Percentiles rank a stretch among this genome's conserved stretches.
Conservation (phyloP, 1,284 basidiomycete genomes). For the Pseudozyma tsukubaensis region DNA sequence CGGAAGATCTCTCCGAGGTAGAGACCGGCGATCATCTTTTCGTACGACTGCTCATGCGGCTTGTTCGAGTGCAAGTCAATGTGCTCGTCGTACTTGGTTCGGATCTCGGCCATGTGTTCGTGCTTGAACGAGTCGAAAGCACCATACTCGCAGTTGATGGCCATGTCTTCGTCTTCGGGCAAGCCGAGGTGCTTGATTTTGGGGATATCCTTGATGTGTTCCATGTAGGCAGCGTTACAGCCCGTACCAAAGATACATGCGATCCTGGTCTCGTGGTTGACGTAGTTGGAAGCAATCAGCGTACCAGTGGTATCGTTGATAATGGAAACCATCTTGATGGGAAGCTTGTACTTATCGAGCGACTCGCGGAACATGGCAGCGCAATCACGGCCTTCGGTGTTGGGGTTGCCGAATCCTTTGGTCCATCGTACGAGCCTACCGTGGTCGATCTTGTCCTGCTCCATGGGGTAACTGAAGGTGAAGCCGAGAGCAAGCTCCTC, state of each 20-base stretch:
- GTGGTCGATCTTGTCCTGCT: constrained; percentile 90
- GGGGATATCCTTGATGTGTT: constrained; percentile 80
- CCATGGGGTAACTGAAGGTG: constrained; percentile 75
- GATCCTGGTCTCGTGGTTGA: constrained; percentile 88
- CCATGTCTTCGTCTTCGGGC: constrained; percentile 80
- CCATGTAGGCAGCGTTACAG: constrained; percentile 89
- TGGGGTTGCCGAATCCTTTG: constrained; percentile 92
- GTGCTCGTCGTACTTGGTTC: constrained; percentile 91
- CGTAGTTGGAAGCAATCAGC: constrained; percentile 95
- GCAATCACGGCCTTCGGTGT: constrained; percentile 92
- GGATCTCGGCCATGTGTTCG: constrained; percentile 79
- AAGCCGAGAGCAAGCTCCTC: constrained; percentile 87
- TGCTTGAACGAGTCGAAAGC: constrained; percentile 97
- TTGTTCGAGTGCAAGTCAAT: constrained; percentile 97
- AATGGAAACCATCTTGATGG: constrained; percentile 66
- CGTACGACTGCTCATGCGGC: constrained; percentile 91
- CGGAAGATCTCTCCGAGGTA: constrained; percentile 97
- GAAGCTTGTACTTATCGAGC: constrained; percentile 75
- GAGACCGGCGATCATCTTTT: constrained; percentile 98
- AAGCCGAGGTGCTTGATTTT: constrained; percentile 83
- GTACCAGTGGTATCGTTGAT: constrained; percentile 95
- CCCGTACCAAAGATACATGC: constrained; percentile 98
- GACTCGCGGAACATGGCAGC: constrained; percentile 90
- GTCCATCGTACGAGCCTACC: constrained; percentile 97
- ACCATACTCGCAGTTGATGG: constrained; percentile 97